phyloP scores from a whole-genome alignment of 2,329 filamentous ascomycete species.

The Fusarium miscanthi region DNA sequence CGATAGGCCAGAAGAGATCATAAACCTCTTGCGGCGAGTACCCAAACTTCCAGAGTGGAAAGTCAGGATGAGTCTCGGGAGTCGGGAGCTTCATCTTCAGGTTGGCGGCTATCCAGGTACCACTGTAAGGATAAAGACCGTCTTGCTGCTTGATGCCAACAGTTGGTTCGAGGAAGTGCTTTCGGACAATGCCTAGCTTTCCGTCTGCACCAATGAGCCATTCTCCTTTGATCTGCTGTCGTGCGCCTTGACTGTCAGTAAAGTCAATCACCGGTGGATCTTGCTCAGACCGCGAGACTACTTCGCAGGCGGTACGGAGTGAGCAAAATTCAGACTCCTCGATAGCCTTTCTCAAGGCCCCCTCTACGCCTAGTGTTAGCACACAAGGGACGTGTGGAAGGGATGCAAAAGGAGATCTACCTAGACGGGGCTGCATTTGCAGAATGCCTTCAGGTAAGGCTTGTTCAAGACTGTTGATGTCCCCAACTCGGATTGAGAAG shows the following conservation, averaged over 20 bases:
- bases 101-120: background rate
- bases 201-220: background rate
- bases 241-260: background rate
- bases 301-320: background rate
- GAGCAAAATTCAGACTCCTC: background rate
- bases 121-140: background rate
- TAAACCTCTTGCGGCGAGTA: background rate
- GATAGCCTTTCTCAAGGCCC: background rate
- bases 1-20: background rate
- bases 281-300: background rate
- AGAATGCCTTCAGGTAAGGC: background rate
- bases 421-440: background rate
- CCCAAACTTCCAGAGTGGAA: background rate
- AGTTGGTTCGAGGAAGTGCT: background rate
- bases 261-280: background rate
- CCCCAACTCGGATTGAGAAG: background rate
- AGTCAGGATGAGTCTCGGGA: background rate
- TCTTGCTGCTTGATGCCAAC: background rate
- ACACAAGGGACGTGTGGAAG: accelerated
- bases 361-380: background rate
- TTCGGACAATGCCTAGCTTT: background rate
- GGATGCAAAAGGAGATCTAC: background rate
- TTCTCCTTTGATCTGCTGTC: background rate
- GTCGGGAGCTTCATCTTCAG: background rate
- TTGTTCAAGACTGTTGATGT: background rate